phyloP scores from a whole-genome alignment of 2,329 filamentous ascomycete genomes.

The Nannizziopsis arthrosporioides region DNA sequence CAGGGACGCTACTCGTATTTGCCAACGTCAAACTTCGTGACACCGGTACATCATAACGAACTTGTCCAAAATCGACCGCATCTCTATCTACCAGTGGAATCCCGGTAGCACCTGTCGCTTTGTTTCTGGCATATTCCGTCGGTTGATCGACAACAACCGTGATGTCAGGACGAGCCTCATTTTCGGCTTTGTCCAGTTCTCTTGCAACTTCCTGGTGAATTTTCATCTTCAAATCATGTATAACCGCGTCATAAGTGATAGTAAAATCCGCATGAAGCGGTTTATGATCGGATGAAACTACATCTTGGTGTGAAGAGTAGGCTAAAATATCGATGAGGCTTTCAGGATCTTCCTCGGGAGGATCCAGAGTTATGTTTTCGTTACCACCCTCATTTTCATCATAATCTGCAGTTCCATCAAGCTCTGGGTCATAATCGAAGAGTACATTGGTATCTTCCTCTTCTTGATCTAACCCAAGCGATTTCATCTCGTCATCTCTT shows the following conservation, averaged over 20 bases:
- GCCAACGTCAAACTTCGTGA: conserved; percentile 66
- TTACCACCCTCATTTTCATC: conserved; percentile 43
- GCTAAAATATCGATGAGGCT: conserved; percentile 48
- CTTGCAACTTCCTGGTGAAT: conserved; percentile 78
- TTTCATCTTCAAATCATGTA: conserved; percentile 70
- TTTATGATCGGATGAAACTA: conserved; percentile 92
- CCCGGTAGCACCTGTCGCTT: conserved; percentile 31
- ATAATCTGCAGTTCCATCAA: conserved; percentile 48
- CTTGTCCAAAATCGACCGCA: conserved; percentile 65
- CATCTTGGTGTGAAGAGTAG: conserved; percentile 79
- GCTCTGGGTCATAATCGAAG: conserved; percentile 81
- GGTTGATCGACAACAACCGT: conserved; percentile 65
- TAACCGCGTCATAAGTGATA: conserved; percentile 73
- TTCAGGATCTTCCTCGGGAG: conserved; percentile 21
- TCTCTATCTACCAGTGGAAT: conserved; percentile 33
- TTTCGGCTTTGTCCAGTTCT: conserved; percentile 81
- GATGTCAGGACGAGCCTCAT: conserved; percentile 71
- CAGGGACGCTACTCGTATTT: conserved; percentile 75
- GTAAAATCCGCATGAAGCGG: conserved; percentile 74
- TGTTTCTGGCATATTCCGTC: conserved; percentile 16
- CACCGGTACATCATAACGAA: conserved; percentile 57
- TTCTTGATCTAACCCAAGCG: conserved; percentile 60
- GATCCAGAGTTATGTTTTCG: conserved; percentile 19
- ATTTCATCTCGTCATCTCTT: conserved; percentile 76
- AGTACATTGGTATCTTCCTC: conserved; percentile 69